These are phyloP conservation scores for Skeletonema costatum DNA, from an alignment of 108 stramenopile species.

Conservation along the genomic window DNA sequence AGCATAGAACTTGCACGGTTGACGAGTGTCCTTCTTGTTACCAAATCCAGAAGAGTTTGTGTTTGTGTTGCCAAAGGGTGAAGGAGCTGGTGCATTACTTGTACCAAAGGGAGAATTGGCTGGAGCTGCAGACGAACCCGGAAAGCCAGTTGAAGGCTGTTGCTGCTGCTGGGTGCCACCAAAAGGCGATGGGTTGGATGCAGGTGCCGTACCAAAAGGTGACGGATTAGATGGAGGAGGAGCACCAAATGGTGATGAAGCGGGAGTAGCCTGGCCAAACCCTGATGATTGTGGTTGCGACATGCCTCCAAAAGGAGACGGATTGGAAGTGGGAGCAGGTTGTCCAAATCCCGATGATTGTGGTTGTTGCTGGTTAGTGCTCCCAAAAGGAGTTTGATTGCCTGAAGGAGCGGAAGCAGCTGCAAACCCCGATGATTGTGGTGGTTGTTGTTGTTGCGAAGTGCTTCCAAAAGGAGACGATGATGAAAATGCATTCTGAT, in stretches of 20 bases:
- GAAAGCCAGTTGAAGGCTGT: background rate
- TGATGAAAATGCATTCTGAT: constrained; percentile 1
- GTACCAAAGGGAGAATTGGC: constrained; percentile 11
- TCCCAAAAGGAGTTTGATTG: constrained; percentile 32
- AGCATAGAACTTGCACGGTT: constrained; percentile 12
- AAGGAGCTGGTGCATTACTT: background rate
- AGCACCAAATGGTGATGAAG: constrained; percentile 34
- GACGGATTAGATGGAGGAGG: constrained; percentile 12
- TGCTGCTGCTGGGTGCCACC: constrained; percentile 1
- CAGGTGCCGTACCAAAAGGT: constrained; percentile 30
- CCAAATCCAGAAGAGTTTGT: background rate
- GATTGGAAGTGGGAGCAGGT: constrained; percentile 3
- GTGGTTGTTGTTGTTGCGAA: background rate
- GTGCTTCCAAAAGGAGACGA: constrained; percentile 43
- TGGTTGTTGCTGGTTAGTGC: background rate
- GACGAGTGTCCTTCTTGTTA: background rate
- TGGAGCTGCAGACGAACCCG: background rate
- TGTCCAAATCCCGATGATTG: constrained; percentile 20
- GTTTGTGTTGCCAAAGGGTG: constrained; percentile 12
- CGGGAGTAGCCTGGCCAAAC: background rate
- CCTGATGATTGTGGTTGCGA: background rate
- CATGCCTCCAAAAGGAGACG: constrained; percentile 19
- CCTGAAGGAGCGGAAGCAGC: background rate
- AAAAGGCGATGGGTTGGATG: constrained; percentile 16
- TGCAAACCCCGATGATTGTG: background rate